Evolutionary conservation across 768 basidiomycete genomes (phyloP).

Genomic region (Austroboletus festivus): DNA sequence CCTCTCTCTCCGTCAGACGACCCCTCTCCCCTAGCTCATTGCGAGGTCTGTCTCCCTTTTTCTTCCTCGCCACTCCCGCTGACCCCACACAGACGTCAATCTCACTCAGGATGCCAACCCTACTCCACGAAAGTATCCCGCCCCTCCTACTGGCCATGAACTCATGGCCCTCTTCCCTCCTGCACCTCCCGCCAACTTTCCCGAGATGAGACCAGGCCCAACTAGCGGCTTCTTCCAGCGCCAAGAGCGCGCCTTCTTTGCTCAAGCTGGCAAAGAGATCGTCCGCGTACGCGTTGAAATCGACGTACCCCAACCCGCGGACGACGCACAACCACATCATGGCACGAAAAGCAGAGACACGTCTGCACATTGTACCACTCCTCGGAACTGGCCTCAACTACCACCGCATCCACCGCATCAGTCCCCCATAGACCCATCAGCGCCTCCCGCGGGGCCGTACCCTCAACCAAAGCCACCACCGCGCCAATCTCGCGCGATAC

Average conservation of each 20-base stretch:
- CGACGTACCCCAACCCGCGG: slow-evolving; percentile 39
- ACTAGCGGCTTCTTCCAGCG: slow-evolving; percentile 72
- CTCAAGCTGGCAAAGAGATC: slow-evolving; percentile 74
- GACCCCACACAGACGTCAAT: slow-evolving; percentile 53
- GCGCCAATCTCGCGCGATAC: slow-evolving; percentile 27
- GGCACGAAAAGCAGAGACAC: slow-evolving; percentile 27
- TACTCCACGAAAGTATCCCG: slow-evolving; percentile 58
- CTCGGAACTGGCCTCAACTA: slow-evolving; percentile 32
- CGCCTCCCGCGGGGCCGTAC: slow-evolving; percentile 33
- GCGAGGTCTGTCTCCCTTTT: slow-evolving; percentile 41
- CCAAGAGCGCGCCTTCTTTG: slow-evolving; percentile 80
- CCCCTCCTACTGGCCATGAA: slow-evolving; percentile 78
- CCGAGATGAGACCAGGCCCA: slow-evolving; percentile 56
- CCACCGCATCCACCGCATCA: slow-evolving; percentile 30
- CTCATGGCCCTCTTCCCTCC: slow-evolving; percentile 84
- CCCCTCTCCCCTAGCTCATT: slow-evolving; percentile 64
- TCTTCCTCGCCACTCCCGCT: slow-evolving; percentile 6
- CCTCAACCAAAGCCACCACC: slow-evolving; percentile 32
- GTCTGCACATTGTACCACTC: slow-evolving; percentile 23
- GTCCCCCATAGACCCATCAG: slow-evolving; percentile 22
- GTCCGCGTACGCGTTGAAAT: slow-evolving; percentile 72
- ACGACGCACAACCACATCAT: slow-evolving; percentile 15
- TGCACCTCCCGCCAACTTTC: slow-evolving; percentile 54
- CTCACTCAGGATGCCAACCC: slow-evolving; percentile 51
- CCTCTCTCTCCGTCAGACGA: slow-evolving; percentile 37